Evolutionary conservation across 1,284 basidiomycete genomes (phyloP).

Genomic region (Apiotrichum veenhuisii): DNA sequence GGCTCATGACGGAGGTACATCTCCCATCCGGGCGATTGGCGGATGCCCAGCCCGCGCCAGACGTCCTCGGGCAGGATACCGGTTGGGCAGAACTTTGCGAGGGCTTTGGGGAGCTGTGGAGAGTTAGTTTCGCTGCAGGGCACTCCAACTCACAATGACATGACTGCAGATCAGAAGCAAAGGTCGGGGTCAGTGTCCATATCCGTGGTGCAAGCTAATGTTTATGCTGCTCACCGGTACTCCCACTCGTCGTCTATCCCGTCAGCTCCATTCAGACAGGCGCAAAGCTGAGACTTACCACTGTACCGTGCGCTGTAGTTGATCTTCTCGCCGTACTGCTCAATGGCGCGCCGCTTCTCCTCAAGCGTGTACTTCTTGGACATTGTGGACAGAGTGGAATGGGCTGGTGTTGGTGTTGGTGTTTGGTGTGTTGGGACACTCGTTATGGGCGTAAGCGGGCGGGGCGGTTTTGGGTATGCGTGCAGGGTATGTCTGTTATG

Average conservation of each 20-base stretch:
- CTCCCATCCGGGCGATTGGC: constrained; percentile 51
- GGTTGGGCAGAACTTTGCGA: constrained; percentile 46
- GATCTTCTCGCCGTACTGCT: constrained; percentile 49
- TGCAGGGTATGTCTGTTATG: background rate
- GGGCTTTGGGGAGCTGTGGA: constrained; percentile 45
- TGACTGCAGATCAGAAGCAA: constrained; percentile 36
- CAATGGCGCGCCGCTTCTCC: constrained; percentile 48
- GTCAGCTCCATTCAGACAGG: constrained; percentile 9
- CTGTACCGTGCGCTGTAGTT: constrained; percentile 43
- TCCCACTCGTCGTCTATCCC: constrained; percentile 48
- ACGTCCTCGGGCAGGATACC: constrained; percentile 47
- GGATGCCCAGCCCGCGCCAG: constrained; percentile 49
- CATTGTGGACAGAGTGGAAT: constrained; percentile 24
- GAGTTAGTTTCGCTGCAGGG: background rate
- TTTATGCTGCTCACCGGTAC: constrained; percentile 38
- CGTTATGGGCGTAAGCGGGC: background rate
- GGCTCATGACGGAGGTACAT: constrained; percentile 52
- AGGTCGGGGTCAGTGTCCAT: background rate
- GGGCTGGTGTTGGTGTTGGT: background rate
- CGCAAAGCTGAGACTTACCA: constrained; percentile 27
- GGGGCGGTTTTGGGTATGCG: background rate
- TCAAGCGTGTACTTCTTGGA: constrained; percentile 47
- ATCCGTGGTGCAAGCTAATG: background rate
- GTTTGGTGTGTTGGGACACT: background rate
- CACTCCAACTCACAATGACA: constrained; percentile 43